A percentile compares a stretch with the other conserved stretches of the same genome.
Evolutionary conservation across 345 rosid species (phyloP).

Genomic region (Erodium maritimum): DNA sequence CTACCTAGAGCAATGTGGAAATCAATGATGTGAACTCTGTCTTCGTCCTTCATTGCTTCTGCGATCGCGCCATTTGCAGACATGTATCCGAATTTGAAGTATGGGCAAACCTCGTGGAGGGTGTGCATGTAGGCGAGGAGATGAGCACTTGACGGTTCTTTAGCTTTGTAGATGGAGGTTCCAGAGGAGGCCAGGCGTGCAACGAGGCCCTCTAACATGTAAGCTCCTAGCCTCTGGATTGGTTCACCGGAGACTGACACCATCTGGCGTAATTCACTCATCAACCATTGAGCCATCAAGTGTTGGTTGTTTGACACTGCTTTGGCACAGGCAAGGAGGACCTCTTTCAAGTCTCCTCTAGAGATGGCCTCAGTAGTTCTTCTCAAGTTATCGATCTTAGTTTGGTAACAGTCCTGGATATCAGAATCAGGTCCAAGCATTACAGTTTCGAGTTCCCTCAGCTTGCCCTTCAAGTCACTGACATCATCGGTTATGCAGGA

Average conservation of each 20-base stretch:
- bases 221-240: constrained; percentile 88
- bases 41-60: constrained; percentile 85
- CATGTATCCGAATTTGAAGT: constrained; percentile 89
- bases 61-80: constrained; percentile 95
- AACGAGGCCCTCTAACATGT: constrained; percentile 84
- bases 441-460: constrained; percentile 63
- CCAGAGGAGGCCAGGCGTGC: constrained; percentile 77
- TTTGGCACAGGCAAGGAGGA: constrained; percentile 59
- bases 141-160: constrained; percentile 60
- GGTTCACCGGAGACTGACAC: constrained; percentile 96
- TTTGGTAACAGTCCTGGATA: constrained; percentile 28
- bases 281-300: constrained; percentile 51
- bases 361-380: constrained; percentile 43
- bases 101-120: constrained; percentile 83
- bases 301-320: constrained; percentile 67
- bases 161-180: constrained; percentile 63
- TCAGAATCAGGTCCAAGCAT: constrained; percentile 84
- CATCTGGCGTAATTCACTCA: constrained; percentile 58
- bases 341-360: constrained; percentile 43
- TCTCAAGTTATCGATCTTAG: constrained; percentile 35
- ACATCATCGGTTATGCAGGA: constrained; percentile 70
- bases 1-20: constrained; percentile 86
- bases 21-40: constrained; percentile 71
- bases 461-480: constrained; percentile 49
- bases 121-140: constrained; percentile 66